Conservation (phyloP, 1,139 yeast genomes). For the Saccharomyces hybrid region DNA sequence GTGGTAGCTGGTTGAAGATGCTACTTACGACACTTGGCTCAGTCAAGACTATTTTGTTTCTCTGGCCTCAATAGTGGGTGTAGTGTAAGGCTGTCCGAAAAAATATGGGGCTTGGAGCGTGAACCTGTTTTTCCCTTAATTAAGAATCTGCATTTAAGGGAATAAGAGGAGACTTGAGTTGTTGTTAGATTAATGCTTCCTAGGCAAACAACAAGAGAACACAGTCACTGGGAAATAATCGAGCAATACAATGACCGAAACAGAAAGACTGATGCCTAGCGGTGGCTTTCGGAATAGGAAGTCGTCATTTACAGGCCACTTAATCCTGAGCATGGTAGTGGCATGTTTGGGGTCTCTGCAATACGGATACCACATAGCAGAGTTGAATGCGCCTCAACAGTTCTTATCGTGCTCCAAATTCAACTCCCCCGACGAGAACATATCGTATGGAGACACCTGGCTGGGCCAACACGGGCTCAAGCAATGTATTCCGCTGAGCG, state of each 20-base stretch:
- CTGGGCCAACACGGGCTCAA: conserved; percentile 26
- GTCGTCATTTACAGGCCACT: conserved; percentile 12
- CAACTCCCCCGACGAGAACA: conserved; percentile 14
- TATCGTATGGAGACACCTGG: conserved; percentile 25
- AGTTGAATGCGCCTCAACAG: conserved; percentile 74
- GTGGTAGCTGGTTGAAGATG: too few species aligned
- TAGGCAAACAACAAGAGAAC: not conserved
- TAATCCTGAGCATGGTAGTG: conserved; percentile 34
- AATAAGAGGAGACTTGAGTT: not conserved
- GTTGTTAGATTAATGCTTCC: not conserved
- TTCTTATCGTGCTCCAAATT: conserved; percentile 44
- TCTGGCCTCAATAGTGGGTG: not conserved
- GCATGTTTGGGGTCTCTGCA: conserved; percentile 70
- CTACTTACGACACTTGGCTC: too few species aligned
- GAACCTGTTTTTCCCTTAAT: not conserved
- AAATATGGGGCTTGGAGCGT: not conserved
- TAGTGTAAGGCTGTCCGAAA: not conserved
- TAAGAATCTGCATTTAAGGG: not conserved
- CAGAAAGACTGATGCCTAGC: conserved; percentile 3
- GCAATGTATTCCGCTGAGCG: conserved; percentile 54
- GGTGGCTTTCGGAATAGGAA: not conserved
- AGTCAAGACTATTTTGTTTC: too few species aligned
- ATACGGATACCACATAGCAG: conserved; percentile 87
- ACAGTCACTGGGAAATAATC: not conserved
- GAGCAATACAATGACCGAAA: not conserved